Conservation (phyloP, 495 filamentous ascomycete genomes). For the Podospora australis region DNA sequence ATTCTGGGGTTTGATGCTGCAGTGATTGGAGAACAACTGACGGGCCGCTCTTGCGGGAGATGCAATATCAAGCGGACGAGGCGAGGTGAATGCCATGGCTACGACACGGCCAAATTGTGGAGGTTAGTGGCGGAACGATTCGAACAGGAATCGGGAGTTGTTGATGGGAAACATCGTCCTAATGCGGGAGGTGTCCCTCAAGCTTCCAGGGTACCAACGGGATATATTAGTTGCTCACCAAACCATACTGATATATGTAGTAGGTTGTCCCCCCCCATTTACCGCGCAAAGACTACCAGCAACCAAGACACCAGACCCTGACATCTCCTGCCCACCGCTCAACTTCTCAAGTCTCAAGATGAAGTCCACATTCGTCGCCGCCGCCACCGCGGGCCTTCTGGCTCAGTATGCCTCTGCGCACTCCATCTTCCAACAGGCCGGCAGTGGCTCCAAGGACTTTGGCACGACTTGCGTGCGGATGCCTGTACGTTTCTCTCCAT, state of each 20-base stretch:
- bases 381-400: slow-evolving; percentile 10
- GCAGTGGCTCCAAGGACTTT: slow-evolving; percentile 11
- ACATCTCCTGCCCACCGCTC: too few species aligned
- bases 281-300: too few species aligned
- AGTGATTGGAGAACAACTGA: too few species aligned
- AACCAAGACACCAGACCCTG: not conserved
- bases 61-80: slow-evolving; percentile 7
- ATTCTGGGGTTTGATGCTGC: too few species aligned
- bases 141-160: not conserved
- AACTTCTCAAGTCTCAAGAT: not conserved
- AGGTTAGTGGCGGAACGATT: not conserved
- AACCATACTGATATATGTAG: not conserved
- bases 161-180: not conserved
- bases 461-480: slow-evolving; percentile 16
- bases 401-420: slow-evolving; percentile 21
- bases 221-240: not conserved
- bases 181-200: too few species aligned
- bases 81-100: too few species aligned
- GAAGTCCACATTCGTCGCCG: slow-evolving; percentile 7
- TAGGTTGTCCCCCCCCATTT: too few species aligned
- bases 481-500: slow-evolving; percentile 27
- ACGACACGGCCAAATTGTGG: not conserved
- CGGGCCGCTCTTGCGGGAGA: slow-evolving; percentile 10
- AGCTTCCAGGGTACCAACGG: too few species aligned
- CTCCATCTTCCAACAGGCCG: slow-evolving; percentile 37